A percentile compares a stretch with the other conserved stretches of the same genome.
phyloP scores from a whole-genome alignment of 139 green algal genomes.

The Chlamydomonas sp. region DNA sequence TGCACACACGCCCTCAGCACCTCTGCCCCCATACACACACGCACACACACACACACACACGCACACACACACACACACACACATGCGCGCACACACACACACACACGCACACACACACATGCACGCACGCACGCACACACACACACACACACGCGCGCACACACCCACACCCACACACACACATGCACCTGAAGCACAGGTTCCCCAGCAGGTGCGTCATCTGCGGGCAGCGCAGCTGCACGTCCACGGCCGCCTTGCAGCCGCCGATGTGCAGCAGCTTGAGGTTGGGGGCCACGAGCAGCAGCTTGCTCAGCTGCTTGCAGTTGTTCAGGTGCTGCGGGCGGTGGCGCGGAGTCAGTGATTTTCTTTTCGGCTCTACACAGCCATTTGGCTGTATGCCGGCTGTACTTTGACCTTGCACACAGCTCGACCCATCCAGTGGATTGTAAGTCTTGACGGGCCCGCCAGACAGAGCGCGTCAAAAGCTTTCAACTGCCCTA shows the following conservation, averaged over 20 bases:
- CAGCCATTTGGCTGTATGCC: too few species aligned
- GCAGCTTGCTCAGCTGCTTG: slow-evolving; percentile 29
- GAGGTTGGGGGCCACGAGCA: slow-evolving; percentile 28
- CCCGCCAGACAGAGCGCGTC: not conserved
- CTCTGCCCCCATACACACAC: too few species aligned
- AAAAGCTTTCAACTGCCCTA: not conserved
- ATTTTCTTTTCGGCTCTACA: too few species aligned
- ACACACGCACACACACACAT: too few species aligned
- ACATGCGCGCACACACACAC: too few species aligned
- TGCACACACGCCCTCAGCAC: too few species aligned
- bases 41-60: too few species aligned
- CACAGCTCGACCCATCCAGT: too few species aligned
- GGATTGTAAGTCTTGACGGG: too few species aligned
- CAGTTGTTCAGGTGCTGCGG: slow-evolving; percentile 27
- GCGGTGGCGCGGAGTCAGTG: not conserved
- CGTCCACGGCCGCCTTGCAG: slow-evolving; percentile 21
- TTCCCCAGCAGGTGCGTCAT: slow-evolving; percentile 31
- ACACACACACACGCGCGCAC: not conserved
- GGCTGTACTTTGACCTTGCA: too few species aligned
- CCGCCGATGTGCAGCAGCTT: slow-evolving; percentile 32
- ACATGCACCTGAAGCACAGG: slow-evolving; percentile 29
- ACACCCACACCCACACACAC: too few species aligned
- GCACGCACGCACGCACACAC: not conserved
- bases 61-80: too few species aligned
- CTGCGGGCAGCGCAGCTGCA: slow-evolving; percentile 26